A percentile compares a stretch with the other conserved stretches of the same genome.
phyloP scores from a whole-genome alignment of 2,329 filamentous ascomycete genomes.

The Corinectria fuckeliana region DNA sequence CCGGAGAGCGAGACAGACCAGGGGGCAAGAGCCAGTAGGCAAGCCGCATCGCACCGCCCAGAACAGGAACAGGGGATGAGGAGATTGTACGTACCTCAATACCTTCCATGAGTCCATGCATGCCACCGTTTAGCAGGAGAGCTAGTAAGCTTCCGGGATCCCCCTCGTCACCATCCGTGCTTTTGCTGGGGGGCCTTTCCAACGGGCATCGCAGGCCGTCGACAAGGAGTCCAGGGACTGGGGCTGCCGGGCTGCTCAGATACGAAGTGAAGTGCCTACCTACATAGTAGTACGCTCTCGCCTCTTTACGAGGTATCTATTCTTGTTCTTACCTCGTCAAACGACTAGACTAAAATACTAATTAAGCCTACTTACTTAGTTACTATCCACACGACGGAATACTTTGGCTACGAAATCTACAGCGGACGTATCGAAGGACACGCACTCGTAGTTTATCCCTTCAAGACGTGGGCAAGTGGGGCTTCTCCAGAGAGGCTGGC shows the following conservation, averaged over 20 bases:
- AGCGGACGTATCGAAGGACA: background rate
- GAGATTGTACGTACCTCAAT: background rate
- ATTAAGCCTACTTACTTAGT: too few species aligned
- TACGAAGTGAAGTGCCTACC: background rate
- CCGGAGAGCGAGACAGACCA: conserved; percentile 18
- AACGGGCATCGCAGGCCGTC: background rate
- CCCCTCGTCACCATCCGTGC: conserved; percentile 12
- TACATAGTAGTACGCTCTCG: too few species aligned
- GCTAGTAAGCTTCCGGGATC: conserved; percentile 15
- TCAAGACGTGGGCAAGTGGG: conserved; percentile 2
- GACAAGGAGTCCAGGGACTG: background rate
- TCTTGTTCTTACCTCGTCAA: background rate
- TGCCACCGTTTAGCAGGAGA: conserved; percentile 15
- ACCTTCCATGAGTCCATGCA: background rate
- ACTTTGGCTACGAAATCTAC: background rate
- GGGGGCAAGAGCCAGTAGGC: conserved; percentile 7
- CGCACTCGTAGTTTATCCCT: background rate
- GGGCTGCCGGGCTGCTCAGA: background rate
- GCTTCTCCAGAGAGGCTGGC: conserved; percentile 7
- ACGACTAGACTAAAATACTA: too few species aligned
- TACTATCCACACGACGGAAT: too few species aligned
- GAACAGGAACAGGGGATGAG: conserved; percentile 1
- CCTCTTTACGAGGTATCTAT: background rate
- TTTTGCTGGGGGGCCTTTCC: background rate
- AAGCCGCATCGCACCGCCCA: conserved; percentile 10